Evolutionary conservation across 441 rosid species (phyloP).

Genomic region (Theobroma grandiflorum): DNA sequence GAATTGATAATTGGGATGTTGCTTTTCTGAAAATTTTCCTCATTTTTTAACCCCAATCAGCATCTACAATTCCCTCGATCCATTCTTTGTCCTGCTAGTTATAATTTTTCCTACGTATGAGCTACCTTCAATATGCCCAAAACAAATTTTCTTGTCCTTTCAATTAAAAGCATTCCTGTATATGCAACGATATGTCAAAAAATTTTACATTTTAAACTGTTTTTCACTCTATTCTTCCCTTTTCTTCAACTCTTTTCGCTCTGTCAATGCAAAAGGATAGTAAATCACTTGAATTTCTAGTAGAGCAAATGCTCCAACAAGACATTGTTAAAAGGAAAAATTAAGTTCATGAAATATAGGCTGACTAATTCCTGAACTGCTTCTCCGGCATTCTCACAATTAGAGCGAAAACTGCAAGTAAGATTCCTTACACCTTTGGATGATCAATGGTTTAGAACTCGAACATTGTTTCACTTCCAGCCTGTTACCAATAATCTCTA

Average conservation of each 20-base stretch:
- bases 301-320: no score
- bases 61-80: neutral
- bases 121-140: neutral
- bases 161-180: neutral
- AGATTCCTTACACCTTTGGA: neutral
- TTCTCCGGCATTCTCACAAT: neutral
- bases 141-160: neutral
- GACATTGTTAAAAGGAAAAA: no score
- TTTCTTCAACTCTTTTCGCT: no score
- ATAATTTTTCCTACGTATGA: neutral
- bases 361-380: no score
- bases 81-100: neutral
- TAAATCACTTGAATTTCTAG: no score
- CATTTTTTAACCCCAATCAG: neutral
- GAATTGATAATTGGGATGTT: neutral
- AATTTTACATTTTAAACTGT: no score
- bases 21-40: neutral
- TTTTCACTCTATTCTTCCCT: no score
- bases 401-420: neutral
- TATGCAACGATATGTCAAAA: neutral
- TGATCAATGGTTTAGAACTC: neutral
- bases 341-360: no score
- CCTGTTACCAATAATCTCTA: constrained; percentile 74
- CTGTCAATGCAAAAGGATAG: no score
- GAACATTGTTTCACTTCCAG: neutral